Conservation (phyloP, 805 yeast species). For the Danielia oregonensis region DNA sequence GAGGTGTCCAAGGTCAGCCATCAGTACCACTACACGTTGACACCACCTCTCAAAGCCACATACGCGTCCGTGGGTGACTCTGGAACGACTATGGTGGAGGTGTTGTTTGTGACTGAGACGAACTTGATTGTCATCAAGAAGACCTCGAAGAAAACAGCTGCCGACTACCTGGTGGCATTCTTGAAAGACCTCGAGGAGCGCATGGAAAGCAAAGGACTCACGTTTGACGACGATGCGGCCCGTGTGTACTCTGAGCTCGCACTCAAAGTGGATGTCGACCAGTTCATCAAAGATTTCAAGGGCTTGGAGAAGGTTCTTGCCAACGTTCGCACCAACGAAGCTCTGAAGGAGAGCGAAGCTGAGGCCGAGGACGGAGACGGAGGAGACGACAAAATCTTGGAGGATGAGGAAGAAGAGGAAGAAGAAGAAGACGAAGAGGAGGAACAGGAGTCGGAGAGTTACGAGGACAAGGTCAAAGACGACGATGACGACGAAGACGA, state of each 20-base stretch:
- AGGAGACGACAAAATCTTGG: conserved; percentile 4
- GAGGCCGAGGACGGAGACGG: conserved; percentile 8
- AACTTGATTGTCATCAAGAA: conserved; percentile 17
- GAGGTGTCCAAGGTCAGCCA: conserved; percentile 15
- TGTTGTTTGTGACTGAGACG: conserved; percentile 15
- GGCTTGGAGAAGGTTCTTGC: conserved; percentile 11
- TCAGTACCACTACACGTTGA: conserved; percentile 16
- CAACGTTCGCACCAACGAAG: conserved; percentile 7
- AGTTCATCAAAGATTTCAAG: conserved; percentile 13
- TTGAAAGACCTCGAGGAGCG: conserved; percentile 13
- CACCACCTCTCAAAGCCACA: conserved; percentile 13
- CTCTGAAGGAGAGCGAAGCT: conserved; percentile 1
- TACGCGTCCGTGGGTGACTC: conserved; percentile 10
- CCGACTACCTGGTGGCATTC: conserved; percentile 11
- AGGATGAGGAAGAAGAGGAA: conserved; percentile 8
- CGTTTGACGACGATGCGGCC: conserved; percentile 13
- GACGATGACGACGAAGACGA: conserved; percentile 5
- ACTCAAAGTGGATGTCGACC: conserved; percentile 9
- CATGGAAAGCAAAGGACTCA: conserved; percentile 15
- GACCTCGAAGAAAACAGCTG: conserved; percentile 9
- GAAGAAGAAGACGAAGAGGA: conserved; percentile 3
- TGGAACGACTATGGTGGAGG: conserved; percentile 11
- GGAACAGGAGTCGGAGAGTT: conserved; percentile 6
- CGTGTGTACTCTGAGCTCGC: conserved; percentile 9
- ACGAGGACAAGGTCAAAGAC: conserved; percentile 8